Evolutionary conservation across 192 early-diverging fungal genomes (phyloP).

Genomic region (Kickxella alabastrina): DNA sequence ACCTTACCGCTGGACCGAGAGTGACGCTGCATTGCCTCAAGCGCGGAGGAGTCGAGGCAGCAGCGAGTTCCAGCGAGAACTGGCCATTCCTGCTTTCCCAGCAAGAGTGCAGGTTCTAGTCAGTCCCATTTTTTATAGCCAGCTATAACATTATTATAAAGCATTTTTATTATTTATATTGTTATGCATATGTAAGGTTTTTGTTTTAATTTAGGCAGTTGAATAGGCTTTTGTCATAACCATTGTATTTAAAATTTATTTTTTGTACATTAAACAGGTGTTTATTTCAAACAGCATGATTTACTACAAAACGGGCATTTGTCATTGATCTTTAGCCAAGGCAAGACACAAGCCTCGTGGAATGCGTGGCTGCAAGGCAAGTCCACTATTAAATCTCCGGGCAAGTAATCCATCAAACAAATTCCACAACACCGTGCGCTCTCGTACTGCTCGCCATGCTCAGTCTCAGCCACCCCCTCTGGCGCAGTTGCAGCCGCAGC

Average conservation of each 20-base stretch:
- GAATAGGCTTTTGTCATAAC: not conserved
- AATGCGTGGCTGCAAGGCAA: constrained; percentile 82
- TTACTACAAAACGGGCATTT: constrained; percentile 77
- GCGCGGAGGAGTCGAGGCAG: too few relatives aligned
- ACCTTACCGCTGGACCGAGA: too few relatives aligned
- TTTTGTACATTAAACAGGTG: not conserved
- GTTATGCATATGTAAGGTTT: too few relatives aligned
- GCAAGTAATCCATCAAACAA: constrained; percentile 75
- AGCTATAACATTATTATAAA: not conserved
- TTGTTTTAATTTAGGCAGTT: too few relatives aligned
- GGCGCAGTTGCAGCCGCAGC: not conserved
- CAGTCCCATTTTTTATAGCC: constrained; percentile 1
- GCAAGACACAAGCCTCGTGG: constrained; percentile 74
- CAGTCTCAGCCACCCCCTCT: not conserved
- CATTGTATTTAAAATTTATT: not conserved
- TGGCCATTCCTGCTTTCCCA: too few relatives aligned
- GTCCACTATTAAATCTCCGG: constrained; percentile 57
- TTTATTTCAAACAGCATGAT: not conserved
- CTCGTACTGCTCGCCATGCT: not conserved
- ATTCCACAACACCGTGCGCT: constrained; percentile 56
- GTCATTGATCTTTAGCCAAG: constrained; percentile 81
- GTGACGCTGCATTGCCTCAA: too few relatives aligned
- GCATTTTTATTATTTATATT: not conserved
- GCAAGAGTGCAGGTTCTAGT: too few relatives aligned
- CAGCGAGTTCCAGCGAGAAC: too few relatives aligned